Base-by-base conservation (phyloP, 2,329 filamentous ascomycete species). In the Purpureocillium lavendulum region DNA sequence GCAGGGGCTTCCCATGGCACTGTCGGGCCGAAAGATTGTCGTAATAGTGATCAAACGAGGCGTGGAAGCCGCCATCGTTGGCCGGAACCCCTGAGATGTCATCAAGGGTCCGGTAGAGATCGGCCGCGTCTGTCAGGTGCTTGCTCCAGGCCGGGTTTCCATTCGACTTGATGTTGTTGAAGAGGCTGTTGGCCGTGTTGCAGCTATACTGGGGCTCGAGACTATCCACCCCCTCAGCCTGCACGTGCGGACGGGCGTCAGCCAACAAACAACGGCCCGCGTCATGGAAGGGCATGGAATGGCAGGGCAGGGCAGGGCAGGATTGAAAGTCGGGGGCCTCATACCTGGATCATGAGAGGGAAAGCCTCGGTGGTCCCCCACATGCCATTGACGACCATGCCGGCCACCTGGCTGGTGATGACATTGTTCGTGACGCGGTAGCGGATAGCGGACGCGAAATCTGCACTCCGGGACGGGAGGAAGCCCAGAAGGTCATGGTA, bases 341-440 rank as follows among this genome's bases (percentile, higher is more conserved):
- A 38, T 49, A 56, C 54, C 45, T 78, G 65, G 17, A 78, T 59
- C 16, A 66, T 49, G 1, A 82, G 53, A 1, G 73, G 70, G 2
- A 67, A 53, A 1, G 65, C 50, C 1, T 58, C 57, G 1, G 60
- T 55, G 0, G 60, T 58, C 0, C 62, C 62, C 61, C 76, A 84
- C 79, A 87, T 87, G 41, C 82, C 86, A 40, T 72, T 66, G 40
- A 87, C 70, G 7, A 90, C 58, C 75, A 87, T 86, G 40, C 81
- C 75, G 10, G 82, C 84, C 13, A 90, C 85, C 59, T 92, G 83
- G 51, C 77, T 83, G 2, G 87, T 92, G 53, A 94, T 90, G 37
- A 80, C 70, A 59, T 92, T 92, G 56, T 85, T 85, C 1, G 86
- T 89, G 10, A 90, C 84, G 39, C 85, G 73, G 59, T 82, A 90